Percentiles rank a stretch among this genome's conserved stretches.
These are phyloP conservation scores for Dryas integrifolia DNA, from an alignment of 331 rosid genomes.

Conservation along the genomic window DNA sequence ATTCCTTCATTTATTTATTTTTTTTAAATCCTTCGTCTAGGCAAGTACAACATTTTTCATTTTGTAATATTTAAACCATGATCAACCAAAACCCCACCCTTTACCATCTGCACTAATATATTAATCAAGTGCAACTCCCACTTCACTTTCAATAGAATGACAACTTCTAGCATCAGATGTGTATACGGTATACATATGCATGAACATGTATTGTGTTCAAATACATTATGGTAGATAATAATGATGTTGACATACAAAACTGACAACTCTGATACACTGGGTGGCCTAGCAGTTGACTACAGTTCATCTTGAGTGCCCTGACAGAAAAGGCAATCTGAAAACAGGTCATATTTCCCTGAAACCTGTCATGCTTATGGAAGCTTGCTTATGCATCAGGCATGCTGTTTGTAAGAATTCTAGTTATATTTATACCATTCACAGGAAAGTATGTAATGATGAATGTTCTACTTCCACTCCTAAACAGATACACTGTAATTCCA, in stretches of 20 bases:
- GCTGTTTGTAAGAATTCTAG: not conserved
- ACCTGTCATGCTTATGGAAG: not conserved
- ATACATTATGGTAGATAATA: not conserved
- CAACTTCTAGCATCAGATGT: conserved; percentile 4
- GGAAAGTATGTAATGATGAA: not conserved
- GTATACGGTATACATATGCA: not conserved
- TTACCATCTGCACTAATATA: not conserved
- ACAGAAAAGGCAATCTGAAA: not conserved
- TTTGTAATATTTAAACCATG: not conserved
- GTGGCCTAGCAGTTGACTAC: not conserved
- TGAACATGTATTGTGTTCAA: not conserved
- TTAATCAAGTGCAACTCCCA: not conserved
- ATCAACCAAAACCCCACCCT: not conserved
- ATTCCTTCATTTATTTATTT: not conserved
- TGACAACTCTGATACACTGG: not conserved
- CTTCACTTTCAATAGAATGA: not conserved
- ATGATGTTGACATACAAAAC: not conserved
- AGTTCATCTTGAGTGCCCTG: not conserved
- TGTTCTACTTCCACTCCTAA: not conserved
- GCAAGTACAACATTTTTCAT: not conserved
- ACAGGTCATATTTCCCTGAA: not conserved
- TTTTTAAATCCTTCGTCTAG: not conserved
- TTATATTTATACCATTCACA: not conserved
- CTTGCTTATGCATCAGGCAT: not conserved
- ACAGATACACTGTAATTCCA: not conserved